Base-by-base conservation (phyloP, 2,329 filamentous ascomycete species). In the Fonsecaea multimorphosa region DNA sequence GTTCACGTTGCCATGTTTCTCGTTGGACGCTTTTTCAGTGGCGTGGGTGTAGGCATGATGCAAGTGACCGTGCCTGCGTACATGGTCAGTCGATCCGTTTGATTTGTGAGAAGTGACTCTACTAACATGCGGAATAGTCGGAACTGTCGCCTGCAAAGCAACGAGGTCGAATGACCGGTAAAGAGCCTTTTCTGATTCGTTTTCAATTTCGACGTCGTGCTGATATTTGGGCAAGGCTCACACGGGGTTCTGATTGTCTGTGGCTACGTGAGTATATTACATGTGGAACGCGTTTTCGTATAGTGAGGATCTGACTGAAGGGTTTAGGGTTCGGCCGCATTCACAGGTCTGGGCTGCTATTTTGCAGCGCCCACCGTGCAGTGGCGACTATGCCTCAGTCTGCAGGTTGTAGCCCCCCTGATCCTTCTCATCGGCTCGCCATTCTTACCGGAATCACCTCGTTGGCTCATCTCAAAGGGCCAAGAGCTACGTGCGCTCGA, bases 381-480 rank as follows among this genome's bases (percentile, higher is more conserved):
- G 34, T 66, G 64, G 64, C 34, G 64, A 52, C 59, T 66, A 14
- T 66, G 59, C 19, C 64, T 66, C 55, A 63, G 64, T 0, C 76
- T 82, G 49, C 80, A 82, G 67, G 75, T 73, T 38, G 70, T 78
- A 3, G 77, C 78, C 16, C 75, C 80, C 0, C 62, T 81, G 9
- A 69, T 80, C 16, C 73, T 82, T 3, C 74, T 81, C 1, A 71
- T 73, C 9, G 77, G 77, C n/a, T 76, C 73, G 51, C 73, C 72
- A 12, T 78, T 74, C 70, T 73, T 82, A 11, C 65, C 65, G 6
- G 78, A 76, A 62, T 80, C 78, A 9, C 80, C 80, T 12, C 75
- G 80, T 51, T 81, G 78, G 78, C 75, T 81, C 9, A 67, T 83
- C 12, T 75, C 78, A 7, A 77, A 82, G 56, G 79, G 76, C 58